phyloP scores from a whole-genome alignment of 192 early-diverging fungal species.

The Gonapodya sp. region DNA sequence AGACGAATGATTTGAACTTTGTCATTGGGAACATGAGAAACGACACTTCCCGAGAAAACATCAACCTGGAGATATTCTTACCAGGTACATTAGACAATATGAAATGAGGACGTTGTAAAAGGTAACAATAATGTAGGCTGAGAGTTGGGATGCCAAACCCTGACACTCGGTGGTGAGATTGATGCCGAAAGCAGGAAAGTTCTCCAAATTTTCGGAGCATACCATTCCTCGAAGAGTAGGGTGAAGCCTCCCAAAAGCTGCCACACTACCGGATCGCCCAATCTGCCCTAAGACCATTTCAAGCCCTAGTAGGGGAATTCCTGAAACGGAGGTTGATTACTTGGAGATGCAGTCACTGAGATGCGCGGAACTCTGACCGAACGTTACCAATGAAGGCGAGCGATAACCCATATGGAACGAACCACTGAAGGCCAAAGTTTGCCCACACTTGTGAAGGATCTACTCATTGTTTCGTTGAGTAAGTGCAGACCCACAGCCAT shows the following conservation, averaged over 20 bases:
- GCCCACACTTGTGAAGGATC: background rate
- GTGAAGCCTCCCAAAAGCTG: background rate
- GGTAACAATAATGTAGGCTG: background rate
- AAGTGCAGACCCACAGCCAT: background rate
- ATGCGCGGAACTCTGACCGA: too few relatives aligned
- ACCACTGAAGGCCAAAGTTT: background rate
- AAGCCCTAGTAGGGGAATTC: background rate
- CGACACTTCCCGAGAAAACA: too few relatives aligned
- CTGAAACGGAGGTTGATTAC: too few relatives aligned
- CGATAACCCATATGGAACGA: background rate
- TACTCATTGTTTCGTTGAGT: background rate
- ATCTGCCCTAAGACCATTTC: background rate
- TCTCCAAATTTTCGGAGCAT: too few relatives aligned
- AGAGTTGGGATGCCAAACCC: background rate
- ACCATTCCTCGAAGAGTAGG: background rate
- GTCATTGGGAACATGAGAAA: too few relatives aligned
- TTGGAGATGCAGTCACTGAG: too few relatives aligned
- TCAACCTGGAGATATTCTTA: background rate
- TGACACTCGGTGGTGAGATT: background rate
- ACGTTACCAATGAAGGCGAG: background rate
- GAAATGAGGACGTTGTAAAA: background rate
- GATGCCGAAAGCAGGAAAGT: too few relatives aligned
- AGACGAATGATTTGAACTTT: background rate
- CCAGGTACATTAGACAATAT: background rate
- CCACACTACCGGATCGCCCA: background rate